Base-by-base conservation (phyloP, 345 rosid species). In the Leavenworthia alabamica region DNA sequence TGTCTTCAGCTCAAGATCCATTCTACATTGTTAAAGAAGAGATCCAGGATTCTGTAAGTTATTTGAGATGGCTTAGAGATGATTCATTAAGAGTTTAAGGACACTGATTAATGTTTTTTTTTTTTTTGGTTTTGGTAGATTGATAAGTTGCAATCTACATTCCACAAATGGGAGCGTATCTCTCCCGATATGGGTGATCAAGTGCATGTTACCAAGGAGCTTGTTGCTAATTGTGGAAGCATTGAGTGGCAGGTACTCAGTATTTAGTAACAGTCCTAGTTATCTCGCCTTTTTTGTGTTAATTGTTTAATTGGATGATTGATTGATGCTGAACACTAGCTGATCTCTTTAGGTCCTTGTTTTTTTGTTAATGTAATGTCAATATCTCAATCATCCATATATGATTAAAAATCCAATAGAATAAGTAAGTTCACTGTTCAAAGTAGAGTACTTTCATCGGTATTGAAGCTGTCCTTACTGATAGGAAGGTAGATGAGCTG, bases 1-100 rank as follows among this genome's bases (percentile, higher is more conserved):
- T 94, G 99, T 86, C 97, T 70, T 88, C 95, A 4, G 96, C 97
- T 10, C 97, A 90, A 76, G 99, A 94, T 82, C 99, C 99, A 0
- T 94, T 90, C 63, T 86, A 94, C 64, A 90, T 90, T 45, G 99
- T 90, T 58, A 90, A 88, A 78, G 99, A 94, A 82, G 97, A 94
- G 82, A 89, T 88, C 68, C 97, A 94, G 71, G 93, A 84, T 43
- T 88, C 97, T 73, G 99, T 94, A 82, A 79, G 97, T 79, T 48
- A 23, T 54, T 68, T 1, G 2, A 39, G 6, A n/a, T 49, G 10
- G 11, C 10, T 7, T 7, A 14, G 16, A 22, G 26, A n/a, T 60
- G 8, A 8, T 23, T 31, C 14, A 1, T 52, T 59, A 36, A 36
- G 11, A 51, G 39, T 28, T 19, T n/a, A 29, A 14, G 57, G 52